Conservation (phyloP, 2,329 filamentous ascomycete species). For the Leptographium wingfieldii region DNA sequence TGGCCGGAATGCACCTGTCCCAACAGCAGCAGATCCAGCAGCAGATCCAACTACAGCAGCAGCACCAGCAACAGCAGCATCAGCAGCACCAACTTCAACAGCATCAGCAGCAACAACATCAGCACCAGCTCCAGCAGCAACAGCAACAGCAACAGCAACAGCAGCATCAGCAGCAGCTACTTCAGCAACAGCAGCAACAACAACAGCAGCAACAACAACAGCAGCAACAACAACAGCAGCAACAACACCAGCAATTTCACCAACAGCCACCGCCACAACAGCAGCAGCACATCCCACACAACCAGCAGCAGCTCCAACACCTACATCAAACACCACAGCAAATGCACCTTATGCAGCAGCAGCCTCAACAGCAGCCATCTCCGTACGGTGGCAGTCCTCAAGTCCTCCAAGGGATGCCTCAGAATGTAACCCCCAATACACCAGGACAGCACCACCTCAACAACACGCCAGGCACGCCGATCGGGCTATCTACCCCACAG, state of each 20-base stretch:
- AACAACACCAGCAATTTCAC: slow-evolving; percentile 21
- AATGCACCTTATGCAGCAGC: slow-evolving; percentile 12
- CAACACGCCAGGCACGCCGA: slow-evolving; percentile 14
- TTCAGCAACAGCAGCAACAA: slow-evolving; percentile 21
- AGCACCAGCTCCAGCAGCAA: slow-evolving; percentile 12
- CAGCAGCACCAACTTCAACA: slow-evolving; percentile 21
- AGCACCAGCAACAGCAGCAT: slow-evolving; percentile 15
- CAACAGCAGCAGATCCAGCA: slow-evolving; percentile 22
- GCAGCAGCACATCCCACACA: not conserved
- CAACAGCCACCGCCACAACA: slow-evolving; percentile 15
- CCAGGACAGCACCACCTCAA: slow-evolving; percentile 14
- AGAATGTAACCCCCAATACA: slow-evolving; percentile 3
- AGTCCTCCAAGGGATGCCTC: slow-evolving; percentile 11
- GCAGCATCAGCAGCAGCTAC: slow-evolving; percentile 15
- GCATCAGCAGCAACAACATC: slow-evolving; percentile 23
- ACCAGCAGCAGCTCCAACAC: slow-evolving; percentile 14
- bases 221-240: slow-evolving; percentile 25
- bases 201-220: slow-evolving; percentile 9
- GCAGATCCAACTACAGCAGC: slow-evolving; percentile 15
- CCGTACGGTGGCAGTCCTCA: slow-evolving; percentile 20
- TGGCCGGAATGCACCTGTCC: slow-evolving; percentile 17
- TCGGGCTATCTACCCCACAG: slow-evolving; percentile 34
- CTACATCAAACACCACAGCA: slow-evolving; percentile 19
- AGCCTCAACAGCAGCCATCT: slow-evolving; percentile 18
- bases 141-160: slow-evolving; percentile 9